These are phyloP conservation scores for Kazachstania viticola DNA, from an alignment of 805 yeast species.

Conservation along the genomic window DNA sequence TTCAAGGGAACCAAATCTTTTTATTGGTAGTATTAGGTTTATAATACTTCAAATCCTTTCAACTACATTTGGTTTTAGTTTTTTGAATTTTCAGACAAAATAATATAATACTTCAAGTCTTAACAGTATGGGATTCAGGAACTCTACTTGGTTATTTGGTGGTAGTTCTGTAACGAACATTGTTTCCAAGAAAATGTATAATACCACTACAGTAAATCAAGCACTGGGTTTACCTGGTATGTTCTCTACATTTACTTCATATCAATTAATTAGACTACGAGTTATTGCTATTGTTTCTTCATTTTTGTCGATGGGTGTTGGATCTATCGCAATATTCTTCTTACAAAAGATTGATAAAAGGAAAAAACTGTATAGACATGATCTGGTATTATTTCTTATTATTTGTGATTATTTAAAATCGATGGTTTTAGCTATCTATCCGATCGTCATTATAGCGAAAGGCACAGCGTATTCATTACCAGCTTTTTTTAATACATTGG, in stretches of 20 bases:
- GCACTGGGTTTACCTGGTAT: constrained; percentile 26
- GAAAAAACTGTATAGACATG: constrained; percentile 54
- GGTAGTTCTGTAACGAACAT: too few relatives aligned
- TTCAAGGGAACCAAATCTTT: too few relatives aligned
- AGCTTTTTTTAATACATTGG: constrained; percentile 51
- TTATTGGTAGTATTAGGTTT: too few relatives aligned
- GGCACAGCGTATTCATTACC: constrained; percentile 35
- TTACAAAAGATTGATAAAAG: constrained; percentile 54
- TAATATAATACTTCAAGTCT: too few relatives aligned
- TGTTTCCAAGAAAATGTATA: constrained; percentile 2
- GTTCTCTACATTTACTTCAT: constrained; percentile 17
- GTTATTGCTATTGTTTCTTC: constrained; percentile 39
- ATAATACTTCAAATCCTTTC: too few relatives aligned
- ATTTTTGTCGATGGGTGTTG: constrained; percentile 37
- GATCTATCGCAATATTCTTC: constrained; percentile 50
- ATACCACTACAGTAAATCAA: constrained; percentile 24
- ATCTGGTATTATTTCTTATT: constrained; percentile 55
- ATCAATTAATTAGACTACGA: constrained; percentile 20
- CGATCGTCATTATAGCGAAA: constrained; percentile 41
- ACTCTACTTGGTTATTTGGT: too few relatives aligned
- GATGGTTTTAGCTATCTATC: constrained; percentile 53
- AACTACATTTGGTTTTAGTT: too few relatives aligned
- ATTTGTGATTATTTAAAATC: constrained; percentile 70
- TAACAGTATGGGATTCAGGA: too few relatives aligned
- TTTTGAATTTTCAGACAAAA: too few relatives aligned